Evolutionary conservation across 495 filamentous ascomycete genomes (phyloP).

Genomic region (Xylaria venustula): DNA sequence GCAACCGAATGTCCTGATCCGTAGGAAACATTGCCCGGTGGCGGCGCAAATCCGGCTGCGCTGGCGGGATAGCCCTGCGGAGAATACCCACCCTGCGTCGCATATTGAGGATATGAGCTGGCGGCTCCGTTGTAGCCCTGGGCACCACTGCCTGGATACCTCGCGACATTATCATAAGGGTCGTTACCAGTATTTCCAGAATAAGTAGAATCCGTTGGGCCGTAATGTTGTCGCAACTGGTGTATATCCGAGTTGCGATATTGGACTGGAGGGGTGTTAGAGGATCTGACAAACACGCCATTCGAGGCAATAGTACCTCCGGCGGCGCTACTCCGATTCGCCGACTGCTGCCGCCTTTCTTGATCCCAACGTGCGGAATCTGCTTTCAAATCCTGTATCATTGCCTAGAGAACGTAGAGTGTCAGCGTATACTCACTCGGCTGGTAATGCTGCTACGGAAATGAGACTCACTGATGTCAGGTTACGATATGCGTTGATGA

Average conservation of each 20-base stretch:
- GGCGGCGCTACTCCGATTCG: conserved; percentile 42
- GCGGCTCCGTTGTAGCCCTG: conserved; percentile 34
- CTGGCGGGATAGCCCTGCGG: conserved; percentile 31
- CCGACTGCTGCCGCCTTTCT: conserved; percentile 58
- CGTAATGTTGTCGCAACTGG: conserved; percentile 50
- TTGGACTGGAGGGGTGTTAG: conserved; percentile 58
- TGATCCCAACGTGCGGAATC: conserved; percentile 80
- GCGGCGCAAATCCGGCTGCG: conserved; percentile 12
- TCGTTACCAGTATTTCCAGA: conserved; percentile 24
- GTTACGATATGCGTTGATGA: conserved; percentile 84
- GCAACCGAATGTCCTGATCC: conserved; percentile 7
- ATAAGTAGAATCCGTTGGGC: conserved; percentile 35
- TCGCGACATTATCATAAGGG: conserved; percentile 29
- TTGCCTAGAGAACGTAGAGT: conserved; percentile 55
- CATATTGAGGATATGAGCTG: conserved; percentile 30
- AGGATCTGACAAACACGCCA: conserved; percentile 49
- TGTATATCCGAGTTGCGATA: conserved; percentile 53
- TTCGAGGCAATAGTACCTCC: conserved; percentile 60
- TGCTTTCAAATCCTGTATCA: conserved; percentile 82
- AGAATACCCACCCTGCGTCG: conserved; percentile 29
- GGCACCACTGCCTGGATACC: conserved; percentile 38
- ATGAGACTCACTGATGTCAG: conserved; percentile 71
- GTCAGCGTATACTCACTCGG: conserved; percentile 17
- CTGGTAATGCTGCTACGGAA: background rate
- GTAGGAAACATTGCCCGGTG: conserved; percentile 13